These are phyloP conservation scores for Aspergillus asperescens DNA, from an alignment of 495 filamentous ascomycete species.

Conservation along the genomic window DNA sequence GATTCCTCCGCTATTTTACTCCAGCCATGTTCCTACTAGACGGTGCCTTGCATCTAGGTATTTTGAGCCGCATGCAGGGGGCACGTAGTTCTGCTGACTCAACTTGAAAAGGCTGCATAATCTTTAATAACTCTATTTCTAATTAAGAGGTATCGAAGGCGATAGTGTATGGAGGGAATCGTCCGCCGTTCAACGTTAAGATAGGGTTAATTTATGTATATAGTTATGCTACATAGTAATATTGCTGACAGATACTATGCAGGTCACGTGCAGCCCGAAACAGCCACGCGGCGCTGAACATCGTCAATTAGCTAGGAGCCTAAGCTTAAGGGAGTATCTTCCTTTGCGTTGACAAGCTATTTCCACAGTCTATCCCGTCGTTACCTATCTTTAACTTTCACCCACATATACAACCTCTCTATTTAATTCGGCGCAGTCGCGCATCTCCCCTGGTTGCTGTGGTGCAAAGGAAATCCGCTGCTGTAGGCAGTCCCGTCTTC, in stretches of 20 bases:
- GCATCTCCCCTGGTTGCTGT: constrained; percentile 10
- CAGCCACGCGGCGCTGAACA: constrained; percentile 24
- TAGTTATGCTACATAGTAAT: neutral
- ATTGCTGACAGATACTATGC: neutral
- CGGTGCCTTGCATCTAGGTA: too few species aligned
- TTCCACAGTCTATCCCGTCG: neutral
- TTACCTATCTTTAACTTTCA: constrained; percentile 11
- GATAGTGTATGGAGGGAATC: neutral
- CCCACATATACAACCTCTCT: neutral
- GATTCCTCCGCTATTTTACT: too few species aligned
- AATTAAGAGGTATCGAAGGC: too few species aligned
- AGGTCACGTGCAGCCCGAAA: constrained; percentile 14
- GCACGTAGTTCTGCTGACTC: too few species aligned
- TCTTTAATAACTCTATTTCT: too few species aligned
- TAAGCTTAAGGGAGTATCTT: neutral
- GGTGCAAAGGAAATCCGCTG: constrained; percentile 26
- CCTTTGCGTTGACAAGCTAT: neutral
- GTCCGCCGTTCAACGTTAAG: neutral
- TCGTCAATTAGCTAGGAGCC: constrained; percentile 12
- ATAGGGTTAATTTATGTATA: neutral
- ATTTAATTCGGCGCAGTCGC: constrained; percentile 1
- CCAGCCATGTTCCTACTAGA: too few species aligned
- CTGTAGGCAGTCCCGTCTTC: constrained; percentile 25
- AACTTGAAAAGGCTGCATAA: too few species aligned
- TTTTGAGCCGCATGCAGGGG: too few species aligned